Base-by-base conservation (phyloP, 176 grass and related monocot species). In the Aegilops umbellulata region DNA sequence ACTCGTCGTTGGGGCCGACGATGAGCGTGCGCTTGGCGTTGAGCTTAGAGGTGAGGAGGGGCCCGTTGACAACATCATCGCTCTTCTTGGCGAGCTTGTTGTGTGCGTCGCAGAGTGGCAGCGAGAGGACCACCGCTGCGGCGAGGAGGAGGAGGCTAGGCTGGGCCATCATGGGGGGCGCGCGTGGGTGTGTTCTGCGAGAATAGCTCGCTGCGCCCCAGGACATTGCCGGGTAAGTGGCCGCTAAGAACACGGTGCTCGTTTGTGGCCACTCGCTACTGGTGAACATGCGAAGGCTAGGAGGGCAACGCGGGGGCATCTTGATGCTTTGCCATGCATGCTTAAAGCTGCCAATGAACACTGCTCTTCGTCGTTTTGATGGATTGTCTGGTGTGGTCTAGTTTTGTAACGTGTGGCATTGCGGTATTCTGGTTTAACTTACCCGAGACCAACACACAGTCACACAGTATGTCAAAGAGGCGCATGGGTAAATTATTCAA, bases 21-120 rank as follows among this genome's bases (percentile, higher is more conserved):
- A 94, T 77, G 15, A 94, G 83, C 8, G 94, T 89, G 30, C 84
- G 79, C 69, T 92, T 92, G 29, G 90, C 71, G 31, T 73, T 4
- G 70, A 96, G 63, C 84, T 95, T 95, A 3, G 89, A 81, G 39
- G 87, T 98, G 6, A 96, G 84, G 31, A 95, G 69, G 20, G 90
- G 90, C 0, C 83, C 88, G 23, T 95, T 82, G 63, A 95, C 87
- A 65, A 92, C 30, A 81, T 91, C 91, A 1, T 89, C 41, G 69
- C 90, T 82, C 74, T 90, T 92, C 69, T 70, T 89, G 86, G 76
- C 75, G 62, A 51, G 29, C 85, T 35, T 82, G 39, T 38, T 49
- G 16, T 78, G 79, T 22, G 86, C 80, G 57, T 55, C 58, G 24
- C 35, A 60, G 20, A 58, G 53, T 22, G 19, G 9, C 53, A 58